Base-by-base conservation (phyloP, 306 rosid genomes). In the Hylodesmum podocarpum region DNA sequence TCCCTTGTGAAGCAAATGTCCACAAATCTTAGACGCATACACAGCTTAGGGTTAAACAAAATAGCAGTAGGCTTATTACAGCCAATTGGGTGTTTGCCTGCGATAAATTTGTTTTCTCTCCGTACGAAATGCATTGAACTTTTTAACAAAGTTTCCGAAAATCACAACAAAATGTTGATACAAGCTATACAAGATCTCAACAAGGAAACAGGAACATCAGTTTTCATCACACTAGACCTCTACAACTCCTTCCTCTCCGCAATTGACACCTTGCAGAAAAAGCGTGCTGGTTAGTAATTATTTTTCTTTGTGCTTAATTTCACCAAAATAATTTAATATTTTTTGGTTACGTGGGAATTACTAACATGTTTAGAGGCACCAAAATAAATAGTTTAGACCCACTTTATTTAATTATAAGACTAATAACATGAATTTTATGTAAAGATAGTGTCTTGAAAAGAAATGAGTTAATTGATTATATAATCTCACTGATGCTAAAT, bases 1-100 rank as follows among this genome's bases (percentile, higher is more conserved):
- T 65, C 78, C 14, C 74, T 88, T 33, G 65, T 87, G 4, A 47
- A 81, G 15, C 93, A 88, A 78, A 21, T 82, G 7, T 57, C 36
- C 1, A 15, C 6, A 61, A 70, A 87, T 71, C 16, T 90, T 4
- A 66, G 41, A 78, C 75, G 88, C 6, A 83, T 90, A 6, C 81
- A 70, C 13, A 78, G 33, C 21, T 65, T 88, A 22, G 87, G 87
- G 31, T 24, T 77, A 72, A 53, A 40, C 27, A 84, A 84, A 59
- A 18, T 84, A 51, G 85, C 81, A 10, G 82, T 90, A n/a, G 77
- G 80, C 25, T 49, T 80, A 55, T 7, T 90, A 33, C 73, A 29
- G 33, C 93, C 96, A 7, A 1, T 86, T 36, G 96, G 96, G 3
- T 90, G 84, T 65, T 41, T 80, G 62, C 84, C 84, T 21, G 8